Evolutionary conservation across 129 eudicot species (phyloP).

Genomic region (Mikania micrantha): DNA sequence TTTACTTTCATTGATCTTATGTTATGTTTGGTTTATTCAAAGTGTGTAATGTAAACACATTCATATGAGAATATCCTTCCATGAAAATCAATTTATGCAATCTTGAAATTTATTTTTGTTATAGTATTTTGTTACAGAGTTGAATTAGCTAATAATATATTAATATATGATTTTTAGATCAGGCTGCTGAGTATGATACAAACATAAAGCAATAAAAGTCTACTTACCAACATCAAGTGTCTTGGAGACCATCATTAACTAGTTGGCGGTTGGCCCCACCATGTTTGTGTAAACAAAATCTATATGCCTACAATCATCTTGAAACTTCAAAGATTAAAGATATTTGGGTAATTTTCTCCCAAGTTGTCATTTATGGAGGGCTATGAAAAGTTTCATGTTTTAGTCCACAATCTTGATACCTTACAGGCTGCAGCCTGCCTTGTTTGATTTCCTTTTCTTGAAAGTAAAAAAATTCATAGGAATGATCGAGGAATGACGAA

Average conservation of each 20-base stretch:
- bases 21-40: neutral
- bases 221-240: slow-evolving; percentile 30
- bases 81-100: neutral
- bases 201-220: slow-evolving; percentile 22
- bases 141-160: slow-evolving; percentile 11
- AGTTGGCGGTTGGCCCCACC: slow-evolving; percentile 25
- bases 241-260: slow-evolving; percentile 20
- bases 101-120: slow-evolving; percentile 10
- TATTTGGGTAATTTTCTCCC: neutral
- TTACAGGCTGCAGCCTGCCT: neutral
- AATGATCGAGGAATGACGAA: too few species aligned
- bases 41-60: slow-evolving; percentile 7
- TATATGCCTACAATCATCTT: neutral
- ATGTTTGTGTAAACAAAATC: slow-evolving; percentile 16
- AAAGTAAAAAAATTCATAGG: neutral
- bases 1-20: too few species aligned
- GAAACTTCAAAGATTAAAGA: neutral
- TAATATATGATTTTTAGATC: neutral
- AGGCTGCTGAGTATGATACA: slow-evolving; percentile 17
- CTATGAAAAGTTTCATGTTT: slow-evolving; percentile 14
- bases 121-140: neutral
- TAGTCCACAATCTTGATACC: neutral
- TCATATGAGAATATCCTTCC: slow-evolving; percentile 8
- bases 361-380: slow-evolving; percentile 1
- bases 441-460: slow-evolving; percentile 10